Evolutionary conservation across 2,329 filamentous ascomycete genomes (phyloP).

Genomic region (Falciphora oryzae): DNA sequence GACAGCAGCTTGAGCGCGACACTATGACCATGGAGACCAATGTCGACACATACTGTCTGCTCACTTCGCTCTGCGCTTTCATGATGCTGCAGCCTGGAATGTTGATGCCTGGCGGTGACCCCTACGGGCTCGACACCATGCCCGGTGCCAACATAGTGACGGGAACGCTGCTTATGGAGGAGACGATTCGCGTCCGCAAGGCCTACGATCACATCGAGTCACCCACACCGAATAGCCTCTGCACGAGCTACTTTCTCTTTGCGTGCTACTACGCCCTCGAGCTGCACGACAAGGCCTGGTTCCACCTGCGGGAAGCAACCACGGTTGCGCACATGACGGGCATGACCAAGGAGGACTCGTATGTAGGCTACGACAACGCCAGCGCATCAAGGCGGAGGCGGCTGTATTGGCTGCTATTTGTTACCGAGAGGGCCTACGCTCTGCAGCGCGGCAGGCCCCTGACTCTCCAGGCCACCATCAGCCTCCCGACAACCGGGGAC

Average conservation of each 20-base stretch:
- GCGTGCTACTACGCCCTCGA: conserved; percentile 66
- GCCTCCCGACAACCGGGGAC: conserved; percentile 55
- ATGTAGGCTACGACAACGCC: conserved; percentile 49
- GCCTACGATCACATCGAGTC: conserved; percentile 54
- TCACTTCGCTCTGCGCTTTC: conserved; percentile 60
- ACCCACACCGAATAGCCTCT: conserved; percentile 51
- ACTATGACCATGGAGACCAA: conserved; percentile 55
- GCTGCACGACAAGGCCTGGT: conserved; percentile 73
- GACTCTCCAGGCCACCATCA: conserved; percentile 64
- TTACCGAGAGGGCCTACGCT: conserved; percentile 68
- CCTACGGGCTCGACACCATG: conserved; percentile 49
- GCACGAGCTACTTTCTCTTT: conserved; percentile 76
- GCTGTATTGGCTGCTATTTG: conserved; percentile 68
- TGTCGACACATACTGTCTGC: conserved; percentile 57
- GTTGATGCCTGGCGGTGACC: conserved; percentile 51
- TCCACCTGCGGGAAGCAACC: conserved; percentile 68
- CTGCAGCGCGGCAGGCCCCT: conserved; percentile 64
- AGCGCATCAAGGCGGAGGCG: conserved; percentile 60
- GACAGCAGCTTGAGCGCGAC: conserved; percentile 51
- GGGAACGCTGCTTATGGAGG: conserved; percentile 61
- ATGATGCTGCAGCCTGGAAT: conserved; percentile 66
- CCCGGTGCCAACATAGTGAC: conserved; percentile 57
- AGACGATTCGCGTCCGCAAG: conserved; percentile 59
- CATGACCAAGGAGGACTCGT: conserved; percentile 59
- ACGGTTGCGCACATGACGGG: conserved; percentile 59